Percentiles rank a stretch among this genome's conserved stretches.
These are phyloP conservation scores for Cladosporium sp. DNA, from an alignment of 2,329 filamentous ascomycete species.

Conservation along the genomic window DNA sequence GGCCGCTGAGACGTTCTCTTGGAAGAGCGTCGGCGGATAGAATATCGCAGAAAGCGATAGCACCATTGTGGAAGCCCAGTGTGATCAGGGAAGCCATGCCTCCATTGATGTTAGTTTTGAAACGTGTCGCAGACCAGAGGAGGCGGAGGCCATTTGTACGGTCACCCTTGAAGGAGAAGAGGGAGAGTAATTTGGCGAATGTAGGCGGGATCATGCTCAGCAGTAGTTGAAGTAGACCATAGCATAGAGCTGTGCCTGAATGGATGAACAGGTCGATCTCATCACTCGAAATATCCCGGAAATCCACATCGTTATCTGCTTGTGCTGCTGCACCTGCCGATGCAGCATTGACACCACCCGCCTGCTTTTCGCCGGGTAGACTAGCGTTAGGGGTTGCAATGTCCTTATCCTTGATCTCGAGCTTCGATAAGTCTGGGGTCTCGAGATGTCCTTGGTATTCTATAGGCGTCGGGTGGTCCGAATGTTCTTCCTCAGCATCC, in stretches of 20 bases:
- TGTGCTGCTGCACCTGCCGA: constrained; percentile 14
- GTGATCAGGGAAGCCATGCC: constrained; percentile 79
- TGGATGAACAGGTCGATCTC: constrained; percentile 85
- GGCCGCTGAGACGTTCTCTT: constrained; percentile 57
- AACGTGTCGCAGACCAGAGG: constrained; percentile 86
- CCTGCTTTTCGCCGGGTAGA: neutral
- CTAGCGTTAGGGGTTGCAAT: neutral
- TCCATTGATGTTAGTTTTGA: constrained; percentile 79
- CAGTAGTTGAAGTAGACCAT: constrained; percentile 77
- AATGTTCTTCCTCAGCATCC: constrained; percentile 50
- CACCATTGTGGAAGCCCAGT: constrained; percentile 81
- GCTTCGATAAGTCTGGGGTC: constrained; percentile 24
- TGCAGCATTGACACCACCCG: constrained; percentile 5
- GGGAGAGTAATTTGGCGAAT: constrained; percentile 78
- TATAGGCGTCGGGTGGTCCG: constrained; percentile 43
- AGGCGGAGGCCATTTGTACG: constrained; percentile 75
- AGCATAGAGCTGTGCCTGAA: constrained; percentile 83
- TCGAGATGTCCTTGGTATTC: constrained; percentile 47
- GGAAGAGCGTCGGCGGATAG: constrained; percentile 68
- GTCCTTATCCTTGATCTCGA: constrained; percentile 13
- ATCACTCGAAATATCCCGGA: constrained; percentile 61
- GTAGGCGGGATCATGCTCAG: constrained; percentile 91
- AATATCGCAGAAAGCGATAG: constrained; percentile 85
- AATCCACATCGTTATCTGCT: constrained; percentile 50
- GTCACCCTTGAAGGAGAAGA: constrained; percentile 89